Evolutionary conservation across 768 basidiomycete genomes (phyloP).

Genomic region (Udeniomyces megalosporus): DNA sequence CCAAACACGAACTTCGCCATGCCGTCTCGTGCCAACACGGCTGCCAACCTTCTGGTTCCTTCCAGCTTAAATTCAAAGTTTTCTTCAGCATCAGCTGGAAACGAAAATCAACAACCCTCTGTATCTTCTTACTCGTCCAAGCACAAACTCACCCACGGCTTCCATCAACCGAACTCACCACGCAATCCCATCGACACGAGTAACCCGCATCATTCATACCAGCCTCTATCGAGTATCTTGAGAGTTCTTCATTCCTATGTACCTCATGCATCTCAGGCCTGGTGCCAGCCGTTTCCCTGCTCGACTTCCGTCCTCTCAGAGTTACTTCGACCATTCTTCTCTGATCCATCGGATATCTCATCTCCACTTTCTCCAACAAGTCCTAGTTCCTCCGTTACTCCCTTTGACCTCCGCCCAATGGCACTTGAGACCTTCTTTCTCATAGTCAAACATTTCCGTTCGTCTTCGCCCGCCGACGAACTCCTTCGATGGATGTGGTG

Average conservation of each 20-base stretch:
- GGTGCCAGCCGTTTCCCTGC: background rate
- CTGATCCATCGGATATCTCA: too few relatives aligned
- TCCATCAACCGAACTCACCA: background rate
- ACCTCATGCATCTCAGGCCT: background rate
- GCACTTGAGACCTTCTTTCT: constrained; percentile 50
- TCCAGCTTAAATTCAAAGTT: background rate
- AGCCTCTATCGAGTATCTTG: background rate
- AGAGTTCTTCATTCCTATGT: background rate
- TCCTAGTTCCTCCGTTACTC: too few relatives aligned
- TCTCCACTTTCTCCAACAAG: too few relatives aligned
- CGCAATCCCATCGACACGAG: background rate
- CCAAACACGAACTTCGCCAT: too few relatives aligned
- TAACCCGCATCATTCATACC: background rate
- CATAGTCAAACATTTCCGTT: constrained; percentile 42
- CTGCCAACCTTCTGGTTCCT: background rate
- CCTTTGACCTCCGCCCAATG: constrained; percentile 24
- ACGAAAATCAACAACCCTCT: background rate
- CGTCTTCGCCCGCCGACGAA: constrained; percentile 38
- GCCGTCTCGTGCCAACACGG: background rate
- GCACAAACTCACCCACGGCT: background rate
- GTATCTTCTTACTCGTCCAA: background rate
- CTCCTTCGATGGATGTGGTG: constrained; percentile 57
- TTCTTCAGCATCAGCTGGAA: background rate
- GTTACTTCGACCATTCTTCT: background rate
- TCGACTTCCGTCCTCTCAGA: background rate